Evolutionary conservation across 2,329 filamentous ascomycete genomes (phyloP), one percentile per base, ranked within the genome.

Genomic region (Diaporthe citriasiana): DNA sequence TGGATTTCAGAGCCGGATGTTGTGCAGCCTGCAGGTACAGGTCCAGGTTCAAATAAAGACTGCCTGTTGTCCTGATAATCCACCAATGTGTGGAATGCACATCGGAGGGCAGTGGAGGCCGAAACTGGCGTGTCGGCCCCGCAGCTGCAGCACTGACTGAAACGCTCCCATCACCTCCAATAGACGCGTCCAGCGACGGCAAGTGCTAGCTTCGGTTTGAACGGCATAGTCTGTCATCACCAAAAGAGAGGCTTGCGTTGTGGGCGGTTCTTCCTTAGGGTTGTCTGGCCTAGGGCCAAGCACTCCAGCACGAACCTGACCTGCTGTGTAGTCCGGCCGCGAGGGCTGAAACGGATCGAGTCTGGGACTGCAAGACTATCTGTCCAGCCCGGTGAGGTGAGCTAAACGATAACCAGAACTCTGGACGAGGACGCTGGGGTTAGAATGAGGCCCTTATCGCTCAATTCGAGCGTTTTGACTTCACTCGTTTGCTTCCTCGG

Each of bases 401-500:
- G 47, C 71, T 72, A 77, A 75, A 35, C 19, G 25, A 27, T 38
- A 4, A 51, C 15, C 45, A 51, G 35, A 40, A 15, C 40, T 12
- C 22, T 51, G 33, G 33, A 12, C 30, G 22, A 51, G 45, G 63
- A 51, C 30, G 45, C 27, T 25, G 30, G 22, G 35, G 63, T n/a
- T n/a, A 51, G 22, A 51, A 12, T 27, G 45, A 27, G 45, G 30
- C 22, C 19, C 22, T 38, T 8, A 6, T 27, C 45, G 7, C 60
- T 40, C 45, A 51, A 38, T 6, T 30, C 17, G 30, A 30, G 45
- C 15, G 4, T 27, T 22, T 47, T 10, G n/a, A 30, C 55, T 35
- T 75, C 73, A 73, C 40, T 72, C 73, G 25, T 45, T 63, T n/a
- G 83, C 84, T 47, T 86, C 87, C 73, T 86, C 83, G 4, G 83